phyloP scores from a whole-genome alignment of 2,329 filamentous ascomycete genomes.

The Fusarium mexicanum region DNA sequence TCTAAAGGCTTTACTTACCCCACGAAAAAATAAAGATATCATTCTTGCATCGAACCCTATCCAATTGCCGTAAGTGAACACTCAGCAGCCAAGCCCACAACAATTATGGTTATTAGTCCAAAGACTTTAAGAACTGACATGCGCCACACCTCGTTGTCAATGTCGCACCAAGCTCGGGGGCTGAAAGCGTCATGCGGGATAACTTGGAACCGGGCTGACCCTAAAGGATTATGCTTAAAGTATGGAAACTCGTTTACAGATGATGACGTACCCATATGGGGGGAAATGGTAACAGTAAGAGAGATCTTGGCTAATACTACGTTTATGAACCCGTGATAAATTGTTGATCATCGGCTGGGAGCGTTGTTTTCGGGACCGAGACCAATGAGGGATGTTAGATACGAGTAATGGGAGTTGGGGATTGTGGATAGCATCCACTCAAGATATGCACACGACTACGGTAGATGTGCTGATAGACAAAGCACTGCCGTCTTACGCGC shows the following conservation, averaged over 20 bases:
- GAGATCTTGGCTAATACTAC: background rate
- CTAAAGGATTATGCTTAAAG: background rate
- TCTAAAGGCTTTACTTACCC: too few species aligned
- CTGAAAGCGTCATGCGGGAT: background rate
- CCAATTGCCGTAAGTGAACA: too few species aligned
- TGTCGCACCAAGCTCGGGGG: too few species aligned
- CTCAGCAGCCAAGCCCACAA: too few species aligned
- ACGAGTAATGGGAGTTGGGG: background rate
- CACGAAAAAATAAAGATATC: too few species aligned
- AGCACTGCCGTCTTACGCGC: background rate
- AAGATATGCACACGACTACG: background rate
- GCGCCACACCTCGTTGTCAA: background rate
- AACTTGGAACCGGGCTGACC: background rate
- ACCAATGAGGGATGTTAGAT: background rate
- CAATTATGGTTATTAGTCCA: too few species aligned
- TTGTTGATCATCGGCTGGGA: background rate
- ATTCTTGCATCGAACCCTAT: too few species aligned
- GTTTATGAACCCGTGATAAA: background rate
- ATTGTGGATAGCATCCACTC: background rate
- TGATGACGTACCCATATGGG: background rate
- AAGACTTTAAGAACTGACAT: background rate
- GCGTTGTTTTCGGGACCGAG: background rate
- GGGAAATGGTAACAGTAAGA: too few species aligned
- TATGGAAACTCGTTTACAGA: background rate
- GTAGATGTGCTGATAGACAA: background rate